Base-by-base conservation (phyloP, 2,329 filamentous ascomycete genomes). In the Fonsecaea pugnacius region DNA sequence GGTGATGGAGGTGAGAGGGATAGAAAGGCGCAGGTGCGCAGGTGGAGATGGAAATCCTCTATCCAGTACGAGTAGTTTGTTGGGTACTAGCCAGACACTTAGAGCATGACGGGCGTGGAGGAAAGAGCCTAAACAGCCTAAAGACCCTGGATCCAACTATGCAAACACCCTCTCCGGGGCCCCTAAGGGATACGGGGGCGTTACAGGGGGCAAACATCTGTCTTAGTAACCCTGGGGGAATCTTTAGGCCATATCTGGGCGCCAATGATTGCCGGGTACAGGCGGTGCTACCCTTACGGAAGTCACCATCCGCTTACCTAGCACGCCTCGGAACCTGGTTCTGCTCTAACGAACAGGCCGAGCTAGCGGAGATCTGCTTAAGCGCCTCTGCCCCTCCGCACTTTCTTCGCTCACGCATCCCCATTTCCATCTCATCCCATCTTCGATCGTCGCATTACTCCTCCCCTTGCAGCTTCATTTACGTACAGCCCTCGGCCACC, bases 281-380 rank as follows among this genome's bases (percentile, higher is more conserved):
- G 38, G 38, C 38, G 38, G n/a, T n/a, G 38, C 38, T 30, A 30
- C 38, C 43, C 43, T 21, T 4, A 10, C 43, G 43, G 43, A 48
- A 48, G 43, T 48, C 18, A 5, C 43, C 43, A 48, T 48, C 43
- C 43, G 43, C 21, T 48, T 30, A 30, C 27, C 27, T 30, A 30
- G 27, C 27, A 30, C 27, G 27, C 27, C 27, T 30, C 27, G 27
- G 27, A 30, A 30, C 27, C 27, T 30, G 27, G 27, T 30, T 30
- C 27, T 30, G 27, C 27, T 30, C 4, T 30, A 30, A 30, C 27
- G 27, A 30, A 30, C 30, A 21, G 57, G 33, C 57, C 30, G 30
- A 24, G 43, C 57, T 59, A 59, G 57, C 18, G 18, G 46, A 10
- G n/a, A 24, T 59, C 46, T 12, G 33, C 46, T 59, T 38, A 60